Base-by-base conservation (phyloP, 108 stramenopile genomes). In the Fistulifera pelliculosa region DNA sequence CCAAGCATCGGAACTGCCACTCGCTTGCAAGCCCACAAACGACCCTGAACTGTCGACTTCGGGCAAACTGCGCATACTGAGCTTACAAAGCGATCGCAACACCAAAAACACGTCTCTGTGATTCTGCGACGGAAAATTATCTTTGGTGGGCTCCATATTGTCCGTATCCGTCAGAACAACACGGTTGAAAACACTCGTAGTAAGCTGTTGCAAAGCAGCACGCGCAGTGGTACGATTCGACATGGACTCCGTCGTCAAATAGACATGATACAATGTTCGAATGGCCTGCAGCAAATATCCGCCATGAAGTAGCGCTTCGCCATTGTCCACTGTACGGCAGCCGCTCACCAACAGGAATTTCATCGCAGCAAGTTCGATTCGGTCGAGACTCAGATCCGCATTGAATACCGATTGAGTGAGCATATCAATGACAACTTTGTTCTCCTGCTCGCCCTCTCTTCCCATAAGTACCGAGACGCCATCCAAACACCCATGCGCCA, bases 61-160 rank as follows among this genome's bases (percentile, higher is more conserved):
- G 12, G 74, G 74, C 39, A 64, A 60, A 35, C 12, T 81, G 52
- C 93, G 86, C 82, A 90, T 93, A 47, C 84, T 88, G 26, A 96
- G 65, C 66, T 93, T 93, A 80, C 98, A 99, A 41, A 99, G 61
- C 31, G 93, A 88, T 13, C 98, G 70, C 42, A 99, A 76, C 18
- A 98, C 81, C 52, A 97, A 64, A 70, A 94, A 96, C 40, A 96
- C 96, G 75, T 99, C 96, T 43, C 80, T 66, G 64, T 99, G 96
- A 71, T 90, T 74, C 43, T 89, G 73, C 0, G 93, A 83, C 0
- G 85, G 73, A 59, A 96, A 98, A 6, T 63, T 47, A 18, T 64
- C 54, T n/a, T 28, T 54, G 2, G 54, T 54, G 22, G 53, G 21
- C 18, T 38, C 45, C 59, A 27, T 14, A 5, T 56, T 48, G 35